Evolutionary conservation across 2,329 filamentous ascomycete genomes (phyloP).

Genomic region (Aspergillus carbonarius): DNA sequence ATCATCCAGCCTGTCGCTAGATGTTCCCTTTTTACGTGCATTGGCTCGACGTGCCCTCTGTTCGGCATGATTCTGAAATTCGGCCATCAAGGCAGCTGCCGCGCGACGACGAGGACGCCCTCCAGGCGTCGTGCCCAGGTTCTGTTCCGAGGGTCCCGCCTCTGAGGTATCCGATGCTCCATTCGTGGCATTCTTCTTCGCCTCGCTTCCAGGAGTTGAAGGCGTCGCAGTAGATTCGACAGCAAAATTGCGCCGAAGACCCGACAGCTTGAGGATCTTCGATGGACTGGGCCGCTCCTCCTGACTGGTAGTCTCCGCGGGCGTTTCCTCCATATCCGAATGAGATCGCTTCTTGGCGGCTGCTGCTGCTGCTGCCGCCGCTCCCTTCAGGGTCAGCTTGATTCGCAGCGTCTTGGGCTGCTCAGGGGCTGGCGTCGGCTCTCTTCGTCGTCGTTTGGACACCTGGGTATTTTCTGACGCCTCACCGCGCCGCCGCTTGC

Average conservation of each 20-base stretch:
- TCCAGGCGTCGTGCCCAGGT: conserved; percentile 11
- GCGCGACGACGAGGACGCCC: conserved; percentile 26
- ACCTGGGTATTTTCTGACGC: conserved; percentile 1
- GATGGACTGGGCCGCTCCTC: neutral
- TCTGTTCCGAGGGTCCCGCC: neutral
- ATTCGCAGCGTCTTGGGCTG: conserved; percentile 14
- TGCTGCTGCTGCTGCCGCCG: neutral
- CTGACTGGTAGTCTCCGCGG: conserved; percentile 5
- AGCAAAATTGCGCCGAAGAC: neutral
- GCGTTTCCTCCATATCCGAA: conserved; percentile 12
- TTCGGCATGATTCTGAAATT: conserved; percentile 20
- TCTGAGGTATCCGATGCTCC: neutral
- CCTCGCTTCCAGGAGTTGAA: neutral
- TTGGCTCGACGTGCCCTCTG: conserved; percentile 19
- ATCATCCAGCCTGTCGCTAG: neutral
- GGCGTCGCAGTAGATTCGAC: neutral
- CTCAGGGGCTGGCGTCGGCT: conserved; percentile 1
- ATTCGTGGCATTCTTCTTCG: neutral
- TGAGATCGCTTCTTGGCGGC: conserved; percentile 17
- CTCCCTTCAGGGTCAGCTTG: conserved; percentile 15
- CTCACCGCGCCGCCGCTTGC: conserved; percentile 20
- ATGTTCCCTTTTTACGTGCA: conserved; percentile 13
- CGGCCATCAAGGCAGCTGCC: conserved; percentile 21
- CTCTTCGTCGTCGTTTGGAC: conserved; percentile 17
- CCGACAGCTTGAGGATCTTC: conserved; percentile 4